Percentiles rank a stretch among this genome's conserved stretches.
These are phyloP conservation scores for Penicillium desertorum DNA, from an alignment of 495 filamentous ascomycete genomes.

Conservation along the genomic window DNA sequence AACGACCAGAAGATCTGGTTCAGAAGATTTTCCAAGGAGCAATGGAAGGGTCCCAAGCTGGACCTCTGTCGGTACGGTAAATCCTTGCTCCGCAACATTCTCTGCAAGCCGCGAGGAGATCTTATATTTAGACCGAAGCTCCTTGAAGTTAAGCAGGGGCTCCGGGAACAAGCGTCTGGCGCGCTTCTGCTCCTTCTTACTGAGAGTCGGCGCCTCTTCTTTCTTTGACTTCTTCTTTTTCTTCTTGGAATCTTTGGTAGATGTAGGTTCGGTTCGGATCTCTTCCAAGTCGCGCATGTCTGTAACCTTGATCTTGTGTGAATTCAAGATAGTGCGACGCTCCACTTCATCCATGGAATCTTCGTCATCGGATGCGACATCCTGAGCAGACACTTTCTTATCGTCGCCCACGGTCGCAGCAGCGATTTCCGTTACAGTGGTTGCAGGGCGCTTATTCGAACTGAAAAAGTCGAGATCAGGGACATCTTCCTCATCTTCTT, in stretches of 20 bases:
- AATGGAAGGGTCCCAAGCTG: conserved; percentile 84
- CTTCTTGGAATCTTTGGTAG: conserved; percentile 52
- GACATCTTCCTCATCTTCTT: conserved; percentile 27
- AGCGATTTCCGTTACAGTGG: conserved; percentile 20
- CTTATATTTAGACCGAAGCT: conserved; percentile 66
- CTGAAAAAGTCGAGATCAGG: conserved; percentile 44
- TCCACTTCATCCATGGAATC: conserved; percentile 59
- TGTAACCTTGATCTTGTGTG: conserved; percentile 85
- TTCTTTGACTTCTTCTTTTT: conserved; percentile 52
- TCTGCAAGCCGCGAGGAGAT: conserved; percentile 68
- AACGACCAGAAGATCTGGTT: conserved; percentile 76
- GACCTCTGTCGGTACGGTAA: conserved; percentile 85
- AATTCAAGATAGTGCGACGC: conserved; percentile 69
- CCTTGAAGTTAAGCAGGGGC: conserved; percentile 73
- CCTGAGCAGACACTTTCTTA: conserved; percentile 17
- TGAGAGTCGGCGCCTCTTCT: conserved; percentile 37
- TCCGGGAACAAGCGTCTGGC: conserved; percentile 63
- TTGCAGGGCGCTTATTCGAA: conserved; percentile 28
- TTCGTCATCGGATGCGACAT: conserved; percentile 31
- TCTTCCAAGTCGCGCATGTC: conserved; percentile 55
- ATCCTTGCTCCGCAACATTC: conserved; percentile 83
- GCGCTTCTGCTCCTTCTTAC: conserved; percentile 55
- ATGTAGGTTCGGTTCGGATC: conserved; percentile 32
- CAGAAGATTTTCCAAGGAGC: conserved; percentile 53
- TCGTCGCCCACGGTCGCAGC: conserved; percentile 22